These are phyloP conservation scores for Galerina marginata DNA, from an alignment of 768 basidiomycete species.

Conservation along the genomic window DNA sequence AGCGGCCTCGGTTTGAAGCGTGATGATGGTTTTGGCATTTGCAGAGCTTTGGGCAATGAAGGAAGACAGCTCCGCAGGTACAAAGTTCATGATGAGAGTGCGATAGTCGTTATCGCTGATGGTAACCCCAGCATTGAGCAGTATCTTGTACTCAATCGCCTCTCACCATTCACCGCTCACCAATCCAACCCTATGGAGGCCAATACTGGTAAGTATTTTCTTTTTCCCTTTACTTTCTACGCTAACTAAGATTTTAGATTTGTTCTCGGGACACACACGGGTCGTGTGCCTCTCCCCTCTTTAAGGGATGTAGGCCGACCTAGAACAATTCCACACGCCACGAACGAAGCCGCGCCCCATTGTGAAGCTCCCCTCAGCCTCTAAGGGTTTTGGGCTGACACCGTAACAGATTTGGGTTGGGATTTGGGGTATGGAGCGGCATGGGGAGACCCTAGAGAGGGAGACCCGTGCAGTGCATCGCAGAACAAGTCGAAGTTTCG, in stretches of 20 bases:
- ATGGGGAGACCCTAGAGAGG: neutral
- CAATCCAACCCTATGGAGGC: too few species aligned
- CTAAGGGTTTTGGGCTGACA: neutral
- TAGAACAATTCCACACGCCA: too few species aligned
- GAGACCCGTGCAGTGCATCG: neutral
- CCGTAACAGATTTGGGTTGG: neutral
- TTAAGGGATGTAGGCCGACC: too few species aligned
- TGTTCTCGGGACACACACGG: too few species aligned
- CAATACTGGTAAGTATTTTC: too few species aligned
- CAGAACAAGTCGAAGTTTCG: neutral
- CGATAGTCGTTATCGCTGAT: conserved; percentile 2
- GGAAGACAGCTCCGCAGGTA: neutral
- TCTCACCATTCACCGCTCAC: too few species aligned
- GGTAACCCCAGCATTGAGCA: neutral
- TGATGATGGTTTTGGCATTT: conserved; percentile 2
- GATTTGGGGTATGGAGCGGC: neutral
- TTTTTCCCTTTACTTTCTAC: too few species aligned
- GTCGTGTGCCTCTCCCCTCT: too few species aligned
- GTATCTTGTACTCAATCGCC: neutral
- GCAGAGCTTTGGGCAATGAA: conserved; percentile 5
- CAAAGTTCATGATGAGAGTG: conserved; percentile 3
- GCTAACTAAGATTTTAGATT: too few species aligned
- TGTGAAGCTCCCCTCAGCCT: neutral
- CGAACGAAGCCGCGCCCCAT: too few species aligned
- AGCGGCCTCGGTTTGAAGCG: neutral